Percentiles rank a stretch among this genome's conserved stretches.
phyloP scores from a whole-genome alignment of 1,284 basidiomycete genomes.

The Limonomyces culmigenus region DNA sequence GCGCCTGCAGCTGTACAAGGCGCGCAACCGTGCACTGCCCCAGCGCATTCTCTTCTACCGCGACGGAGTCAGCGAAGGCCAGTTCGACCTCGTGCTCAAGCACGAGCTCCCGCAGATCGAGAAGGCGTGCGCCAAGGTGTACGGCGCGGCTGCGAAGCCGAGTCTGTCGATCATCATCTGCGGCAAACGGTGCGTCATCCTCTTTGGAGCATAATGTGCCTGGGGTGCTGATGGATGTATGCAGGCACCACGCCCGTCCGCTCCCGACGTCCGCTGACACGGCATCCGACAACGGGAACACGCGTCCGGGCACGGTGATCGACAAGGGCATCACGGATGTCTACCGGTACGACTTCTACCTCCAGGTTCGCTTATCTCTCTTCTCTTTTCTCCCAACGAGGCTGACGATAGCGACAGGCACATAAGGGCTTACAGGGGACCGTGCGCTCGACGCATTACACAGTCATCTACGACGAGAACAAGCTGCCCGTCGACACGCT shows the following conservation, averaged over 20 bases:
- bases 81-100: slow-evolving; percentile 39
- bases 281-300: slow-evolving; percentile 50
- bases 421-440: slow-evolving; percentile 53
- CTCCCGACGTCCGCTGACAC: slow-evolving; percentile 30
- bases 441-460: slow-evolving; percentile 56
- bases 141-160: slow-evolving; percentile 24
- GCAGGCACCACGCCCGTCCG: slow-evolving; percentile 47
- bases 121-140: slow-evolving; percentile 37
- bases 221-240: neutral
- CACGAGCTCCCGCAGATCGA: slow-evolving; percentile 41
- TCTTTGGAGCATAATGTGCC: neutral
- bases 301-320: slow-evolving; percentile 55
- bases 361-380: slow-evolving; percentile 23
- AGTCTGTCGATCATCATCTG: slow-evolving; percentile 53
- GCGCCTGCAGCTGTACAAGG: slow-evolving; percentile 39
- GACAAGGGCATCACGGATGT: slow-evolving; percentile 58
- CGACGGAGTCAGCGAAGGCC: slow-evolving; percentile 65
- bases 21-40: slow-evolving; percentile 35
- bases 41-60: slow-evolving; percentile 53
- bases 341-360: slow-evolving; percentile 63
- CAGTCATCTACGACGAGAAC: slow-evolving; percentile 59
- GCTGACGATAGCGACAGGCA: slow-evolving; percentile 16
- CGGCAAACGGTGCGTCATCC: slow-evolving; percentile 34
- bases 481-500: slow-evolving; percentile 43
- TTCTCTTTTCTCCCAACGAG: neutral